A percentile compares a stretch with the other conserved stretches of the same genome.
These are phyloP conservation scores for Irpex lacteus DNA, from an alignment of 1,284 basidiomycete genomes.

Conservation along the genomic window DNA sequence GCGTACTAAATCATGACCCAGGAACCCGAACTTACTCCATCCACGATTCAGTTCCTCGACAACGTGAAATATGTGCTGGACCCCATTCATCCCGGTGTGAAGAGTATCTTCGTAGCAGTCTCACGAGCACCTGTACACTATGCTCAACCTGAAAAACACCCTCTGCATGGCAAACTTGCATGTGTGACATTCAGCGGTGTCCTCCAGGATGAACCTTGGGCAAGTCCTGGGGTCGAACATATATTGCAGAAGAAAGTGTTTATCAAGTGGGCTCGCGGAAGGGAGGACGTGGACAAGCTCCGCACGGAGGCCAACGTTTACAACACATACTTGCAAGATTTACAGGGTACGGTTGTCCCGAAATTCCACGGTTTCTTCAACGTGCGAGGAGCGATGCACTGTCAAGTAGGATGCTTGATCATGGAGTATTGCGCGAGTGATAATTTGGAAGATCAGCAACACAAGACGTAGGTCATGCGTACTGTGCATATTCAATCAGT, in stretches of 20 bases:
- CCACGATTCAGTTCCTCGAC: too few species aligned
- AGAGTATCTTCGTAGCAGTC: too few species aligned
- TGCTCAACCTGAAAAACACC: background rate
- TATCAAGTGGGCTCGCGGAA: background rate
- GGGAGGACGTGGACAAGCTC: background rate
- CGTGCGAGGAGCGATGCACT: background rate
- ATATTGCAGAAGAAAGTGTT: background rate
- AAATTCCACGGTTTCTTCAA: background rate
- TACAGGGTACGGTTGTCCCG: background rate
- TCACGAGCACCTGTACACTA: too few species aligned
- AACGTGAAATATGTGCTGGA: too few species aligned
- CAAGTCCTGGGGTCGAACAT: background rate
- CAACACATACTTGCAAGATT: background rate
- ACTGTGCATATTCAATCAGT: background rate
- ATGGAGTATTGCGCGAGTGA: background rate
- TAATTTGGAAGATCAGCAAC: background rate
- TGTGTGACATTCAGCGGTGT: background rate
- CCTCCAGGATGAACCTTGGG: background rate
- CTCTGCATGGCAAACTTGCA: background rate
- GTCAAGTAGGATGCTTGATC: background rate
- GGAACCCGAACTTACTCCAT: too few species aligned
- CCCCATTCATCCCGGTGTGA: too few species aligned
- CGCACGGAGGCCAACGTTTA: background rate
- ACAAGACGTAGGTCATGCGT: background rate
- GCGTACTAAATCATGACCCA: too few species aligned